Base-by-base conservation (phyloP, 2,329 filamentous ascomycete species). In the Elsinoe necatrix region DNA sequence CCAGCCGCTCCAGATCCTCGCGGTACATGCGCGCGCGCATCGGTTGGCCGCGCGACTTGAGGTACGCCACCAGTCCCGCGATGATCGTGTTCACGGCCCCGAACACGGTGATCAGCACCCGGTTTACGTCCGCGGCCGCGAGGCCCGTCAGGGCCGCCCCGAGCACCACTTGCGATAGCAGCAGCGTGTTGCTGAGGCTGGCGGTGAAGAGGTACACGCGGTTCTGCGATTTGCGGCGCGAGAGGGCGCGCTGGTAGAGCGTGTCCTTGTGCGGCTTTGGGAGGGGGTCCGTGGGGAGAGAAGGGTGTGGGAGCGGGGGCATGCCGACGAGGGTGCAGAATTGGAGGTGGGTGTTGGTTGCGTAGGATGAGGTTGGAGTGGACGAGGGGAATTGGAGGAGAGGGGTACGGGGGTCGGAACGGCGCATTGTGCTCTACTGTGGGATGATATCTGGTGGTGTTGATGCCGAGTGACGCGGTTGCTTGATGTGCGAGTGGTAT, bases 21-120 rank as follows among this genome's bases (percentile, higher is more conserved):
- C 70, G 63, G 55, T 67, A 73, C 70, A 72, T 72, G 35, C 68
- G 64, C 5, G 70, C 69, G 41, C 71, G 64, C 67, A 71, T 69
- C 0, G 71, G 71, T 57, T 72, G 71, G 0, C 71, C 71, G 11
- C 70, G 64, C 4, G 66, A 68, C 57, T 72, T 72, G 14, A 73
- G 58, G 57, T 72, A 72, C 4, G 71, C 70, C 2, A 73, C 66
- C 8, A 73, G 57, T 3, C 71, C 71, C 1, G 71, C 71, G 41
- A 72, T 72, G 58, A 72, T 66, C 2, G 71, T 73, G 56, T 72
- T 73, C 25, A 69, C 29, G 1, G 70, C 71, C 4, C 71, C 71
- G 54, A 73, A 72, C 3, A 71, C 60, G 1, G 71, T 72, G 55
- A 73, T 71, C 1, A 72, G 61, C 12, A 71, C 63, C 20, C 67